Evolutionary conservation across 257 asterid species (phyloP), one percentile per base, ranked within the genome.

Genomic region (Fraxinus excelsior): DNA sequence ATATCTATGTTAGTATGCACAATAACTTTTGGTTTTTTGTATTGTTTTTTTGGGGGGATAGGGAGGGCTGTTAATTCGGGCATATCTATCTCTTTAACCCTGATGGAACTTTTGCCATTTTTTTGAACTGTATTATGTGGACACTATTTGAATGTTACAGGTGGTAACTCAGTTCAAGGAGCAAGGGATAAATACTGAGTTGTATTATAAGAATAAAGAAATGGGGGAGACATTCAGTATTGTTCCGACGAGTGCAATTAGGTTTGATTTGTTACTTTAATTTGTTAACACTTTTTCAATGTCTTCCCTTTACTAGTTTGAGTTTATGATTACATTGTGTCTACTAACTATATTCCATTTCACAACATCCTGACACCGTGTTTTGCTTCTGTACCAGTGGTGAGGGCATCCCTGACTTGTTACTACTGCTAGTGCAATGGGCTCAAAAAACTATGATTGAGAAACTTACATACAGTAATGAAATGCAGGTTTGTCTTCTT

Each of bases 221-320:
- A 89, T 91, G 95, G 96, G 92, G 73, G 99, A 93, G 72, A 90
- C 96, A 11, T 87, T 78, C 83, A 91, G 88, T 88, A 96, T 96
- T 46, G 92, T 96, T 71, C 97, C 99, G 70, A 96, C 99, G 6
- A 96, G 99, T 78, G 99, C 99, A 78, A 87, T 93, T 86, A 96
- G 98, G 99, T 96, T 70, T 72, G 18, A 25, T 8, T 62, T 26
- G 32, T 62, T 62, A 10, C 31, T 56, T 56, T 74, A 58, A n/a
- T 68, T 80, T 74, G 72, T 74, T 21, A 58, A 72, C 82, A 34
- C 70, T 74, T 70, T n/a, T 37, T 21, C 78, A 51, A 29, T 74
- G 51, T 29, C 66, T 80, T 18, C 67, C 26, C 64, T 3, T 64
- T 58, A 70, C 75, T 80, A 44, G 75, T 73, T 70, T 6, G 69